Conservation (phyloP, 495 filamentous ascomycete genomes). For the Podospora appendiculata region DNA sequence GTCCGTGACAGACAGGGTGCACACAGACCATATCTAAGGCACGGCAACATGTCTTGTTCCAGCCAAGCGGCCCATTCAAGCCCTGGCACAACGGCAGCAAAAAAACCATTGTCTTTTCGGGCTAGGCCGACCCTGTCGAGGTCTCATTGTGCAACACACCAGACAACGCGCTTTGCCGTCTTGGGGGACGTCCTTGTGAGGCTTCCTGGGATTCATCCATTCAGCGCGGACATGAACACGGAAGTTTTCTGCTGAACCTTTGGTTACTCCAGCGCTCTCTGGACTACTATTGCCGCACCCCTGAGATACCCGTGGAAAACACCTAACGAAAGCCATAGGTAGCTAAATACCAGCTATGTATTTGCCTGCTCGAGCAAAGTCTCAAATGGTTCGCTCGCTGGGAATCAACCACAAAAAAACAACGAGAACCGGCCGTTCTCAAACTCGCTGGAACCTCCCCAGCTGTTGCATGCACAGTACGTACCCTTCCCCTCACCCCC, state of each 20-base stretch:
- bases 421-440: too few species aligned
- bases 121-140: background rate
- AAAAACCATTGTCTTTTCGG: conserved; percentile 1
- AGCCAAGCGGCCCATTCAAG: conserved; percentile 17
- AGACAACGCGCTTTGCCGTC: background rate
- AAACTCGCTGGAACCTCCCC: too few species aligned
- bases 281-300: too few species aligned
- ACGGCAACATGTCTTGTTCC: conserved; percentile 22
- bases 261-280: too few species aligned
- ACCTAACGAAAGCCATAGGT: too few species aligned
- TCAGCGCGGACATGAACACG: background rate
- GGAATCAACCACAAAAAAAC: too few species aligned
- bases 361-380: too few species aligned
- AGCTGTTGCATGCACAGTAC: too few species aligned
- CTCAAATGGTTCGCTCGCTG: too few species aligned
- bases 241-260: background rate
- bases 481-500: too few species aligned
- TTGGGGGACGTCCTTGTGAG: background rate
- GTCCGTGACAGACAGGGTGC: conserved; percentile 18
- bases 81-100: conserved; percentile 15
- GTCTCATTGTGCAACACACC: background rate
- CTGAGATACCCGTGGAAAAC: too few species aligned
- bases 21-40: conserved; percentile 18
- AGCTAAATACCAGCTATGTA: too few species aligned
- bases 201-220: background rate